These are phyloP conservation scores for Phlebiopsis gigantea DNA, from an alignment of 768 basidiomycete species.

Conservation along the genomic window DNA sequence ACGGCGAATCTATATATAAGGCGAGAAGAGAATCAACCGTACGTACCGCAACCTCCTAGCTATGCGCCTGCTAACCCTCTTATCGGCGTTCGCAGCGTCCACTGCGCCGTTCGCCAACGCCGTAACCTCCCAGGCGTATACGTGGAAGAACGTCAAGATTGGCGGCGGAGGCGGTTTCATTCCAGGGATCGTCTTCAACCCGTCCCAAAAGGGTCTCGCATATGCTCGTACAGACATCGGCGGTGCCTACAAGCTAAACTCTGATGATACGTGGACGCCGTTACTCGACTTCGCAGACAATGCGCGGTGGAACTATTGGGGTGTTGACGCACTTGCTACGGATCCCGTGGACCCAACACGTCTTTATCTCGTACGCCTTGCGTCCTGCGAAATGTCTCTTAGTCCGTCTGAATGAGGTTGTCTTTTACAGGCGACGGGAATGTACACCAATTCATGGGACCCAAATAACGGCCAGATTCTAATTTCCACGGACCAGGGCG, in stretches of 20 bases:
- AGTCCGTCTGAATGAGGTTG: neutral
- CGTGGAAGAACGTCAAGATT: slow-evolving; percentile 60
- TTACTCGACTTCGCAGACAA: slow-evolving; percentile 48
- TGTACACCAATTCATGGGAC: slow-evolving; percentile 60
- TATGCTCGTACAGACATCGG: slow-evolving; percentile 69
- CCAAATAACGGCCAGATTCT: slow-evolving; percentile 61
- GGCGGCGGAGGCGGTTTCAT: slow-evolving; percentile 46
- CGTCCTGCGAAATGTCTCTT: neutral
- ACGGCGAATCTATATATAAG: neutral
- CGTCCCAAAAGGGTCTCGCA: slow-evolving; percentile 50
- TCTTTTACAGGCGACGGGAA: slow-evolving; percentile 42
- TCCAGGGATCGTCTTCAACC: slow-evolving; percentile 58
- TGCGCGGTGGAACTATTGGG: slow-evolving; percentile 46
- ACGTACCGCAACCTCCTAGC: neutral
- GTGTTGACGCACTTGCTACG: slow-evolving; percentile 45
- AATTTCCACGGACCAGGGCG: slow-evolving; percentile 51
- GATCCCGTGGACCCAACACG: slow-evolving; percentile 53
- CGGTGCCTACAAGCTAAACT: slow-evolving; percentile 57
- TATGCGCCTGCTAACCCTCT: neutral
- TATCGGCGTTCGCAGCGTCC: slow-evolving; percentile 29
- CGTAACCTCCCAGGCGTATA: slow-evolving; percentile 46
- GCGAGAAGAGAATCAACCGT: neutral
- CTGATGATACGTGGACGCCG: slow-evolving; percentile 59
- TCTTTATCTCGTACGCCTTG: slow-evolving; percentile 40
- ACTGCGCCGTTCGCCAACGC: slow-evolving; percentile 30